Percentiles rank a stretch among this genome's conserved stretches.
Evolutionary conservation across 495 filamentous ascomycete species (phyloP).

Genomic region (Penicillium longicatenatum): DNA sequence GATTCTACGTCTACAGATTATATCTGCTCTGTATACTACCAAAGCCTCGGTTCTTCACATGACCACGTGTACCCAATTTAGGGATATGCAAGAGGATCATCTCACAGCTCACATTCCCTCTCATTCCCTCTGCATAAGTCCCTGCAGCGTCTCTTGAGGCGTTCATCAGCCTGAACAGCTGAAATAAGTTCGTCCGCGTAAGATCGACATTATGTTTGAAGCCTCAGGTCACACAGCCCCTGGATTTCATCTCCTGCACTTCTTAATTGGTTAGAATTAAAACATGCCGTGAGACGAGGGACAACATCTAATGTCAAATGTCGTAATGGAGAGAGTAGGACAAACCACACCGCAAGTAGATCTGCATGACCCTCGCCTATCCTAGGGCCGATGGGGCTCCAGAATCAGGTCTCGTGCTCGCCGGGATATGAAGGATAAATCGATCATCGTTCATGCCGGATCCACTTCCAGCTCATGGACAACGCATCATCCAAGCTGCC

Average conservation of each 20-base stretch:
- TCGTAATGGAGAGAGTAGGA: background rate
- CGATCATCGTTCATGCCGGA: background rate
- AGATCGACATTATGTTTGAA: background rate
- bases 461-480: background rate
- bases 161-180: background rate
- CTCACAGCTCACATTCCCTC: background rate
- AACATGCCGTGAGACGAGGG: background rate
- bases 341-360: background rate
- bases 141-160: too few relatives aligned
- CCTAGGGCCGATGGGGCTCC: background rate
- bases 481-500: background rate
- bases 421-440: constrained; percentile 6
- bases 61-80: background rate
- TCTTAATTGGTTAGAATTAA: too few relatives aligned
- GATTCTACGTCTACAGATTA: too few relatives aligned
- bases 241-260: background rate
- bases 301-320: background rate
- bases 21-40: background rate
- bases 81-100: background rate
- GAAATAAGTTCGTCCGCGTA: background rate
- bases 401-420: background rate
- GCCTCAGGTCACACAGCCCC: background rate
- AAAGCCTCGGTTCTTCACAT: background rate
- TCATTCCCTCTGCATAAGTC: too few relatives aligned
- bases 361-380: background rate